phyloP scores from a whole-genome alignment of 176 grass and related monocot species.

The Aegilops tauschii region DNA sequence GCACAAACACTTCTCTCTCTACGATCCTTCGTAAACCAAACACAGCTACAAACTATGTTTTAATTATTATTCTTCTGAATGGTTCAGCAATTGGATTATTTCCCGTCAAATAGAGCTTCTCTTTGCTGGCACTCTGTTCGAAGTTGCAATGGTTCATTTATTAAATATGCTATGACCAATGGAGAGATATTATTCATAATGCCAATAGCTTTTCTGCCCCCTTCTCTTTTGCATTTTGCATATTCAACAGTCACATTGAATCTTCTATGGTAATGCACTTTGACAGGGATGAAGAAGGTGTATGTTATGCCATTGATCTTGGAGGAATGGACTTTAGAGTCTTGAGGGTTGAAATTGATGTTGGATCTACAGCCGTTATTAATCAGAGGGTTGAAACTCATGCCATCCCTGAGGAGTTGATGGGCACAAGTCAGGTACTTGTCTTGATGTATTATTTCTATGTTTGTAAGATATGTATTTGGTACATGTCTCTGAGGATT shows the following conservation, averaged over 20 bases:
- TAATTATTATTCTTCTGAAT: background rate
- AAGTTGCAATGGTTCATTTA: background rate
- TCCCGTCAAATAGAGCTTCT: background rate
- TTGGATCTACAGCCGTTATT: conserved; percentile 35
- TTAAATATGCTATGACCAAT: background rate
- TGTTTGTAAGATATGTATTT: background rate
- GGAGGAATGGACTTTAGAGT: conserved; percentile 77
- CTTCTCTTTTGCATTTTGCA: background rate
- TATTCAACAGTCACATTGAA: background rate
- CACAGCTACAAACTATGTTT: background rate
- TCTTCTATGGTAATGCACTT: background rate
- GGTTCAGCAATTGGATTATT: background rate
- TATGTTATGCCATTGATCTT: conserved; percentile 86
- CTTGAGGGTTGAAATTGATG: conserved; percentile 69
- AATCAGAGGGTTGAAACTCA: conserved; percentile 59
- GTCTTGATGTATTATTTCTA: background rate
- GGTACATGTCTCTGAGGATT: conserved; percentile 3
- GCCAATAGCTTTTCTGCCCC: background rate
- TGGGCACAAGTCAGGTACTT: conserved; percentile 76
- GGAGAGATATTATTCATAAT: background rate
- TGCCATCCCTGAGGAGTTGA: conserved; percentile 71
- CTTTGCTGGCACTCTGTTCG: background rate
- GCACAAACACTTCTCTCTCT: too few relatives aligned
- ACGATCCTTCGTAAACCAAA: background rate
- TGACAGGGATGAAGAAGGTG: conserved; percentile 75